These are phyloP conservation scores for Butyriboletus loyo DNA, from an alignment of 768 basidiomycete species.

Conservation along the genomic window DNA sequence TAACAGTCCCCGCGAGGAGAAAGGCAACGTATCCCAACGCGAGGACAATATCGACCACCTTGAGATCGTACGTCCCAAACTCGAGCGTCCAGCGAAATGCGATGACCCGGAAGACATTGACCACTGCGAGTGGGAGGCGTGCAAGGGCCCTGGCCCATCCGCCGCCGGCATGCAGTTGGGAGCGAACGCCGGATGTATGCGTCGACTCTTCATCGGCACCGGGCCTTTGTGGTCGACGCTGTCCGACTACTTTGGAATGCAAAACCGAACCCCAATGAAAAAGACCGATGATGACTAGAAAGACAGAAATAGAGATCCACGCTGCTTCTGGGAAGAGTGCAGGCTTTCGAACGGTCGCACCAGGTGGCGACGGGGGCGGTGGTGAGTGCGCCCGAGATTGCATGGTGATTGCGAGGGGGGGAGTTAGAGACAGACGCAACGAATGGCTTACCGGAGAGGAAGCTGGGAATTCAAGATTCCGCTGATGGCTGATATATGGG, in stretches of 20 bases:
- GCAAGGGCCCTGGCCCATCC: constrained; percentile 42
- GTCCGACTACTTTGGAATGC: constrained; percentile 17
- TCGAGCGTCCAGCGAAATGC: constrained; percentile 49
- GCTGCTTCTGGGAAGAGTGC: constrained; percentile 5
- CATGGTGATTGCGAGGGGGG: background rate
- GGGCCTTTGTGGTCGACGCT: background rate
- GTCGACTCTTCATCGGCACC: constrained; percentile 18
- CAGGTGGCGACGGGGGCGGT: background rate
- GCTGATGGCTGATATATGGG: constrained; percentile 1
- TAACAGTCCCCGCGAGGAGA: constrained; percentile 43
- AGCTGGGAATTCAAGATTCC: background rate
- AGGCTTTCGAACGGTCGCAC: too few relatives aligned
- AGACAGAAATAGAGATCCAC: constrained; percentile 16
- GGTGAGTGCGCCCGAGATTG: background rate
- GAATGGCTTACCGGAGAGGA: background rate
- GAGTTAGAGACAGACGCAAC: background rate
- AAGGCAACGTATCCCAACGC: constrained; percentile 44
- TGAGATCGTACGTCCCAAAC: constrained; percentile 40
- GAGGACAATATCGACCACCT: constrained; percentile 45
- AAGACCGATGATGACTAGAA: constrained; percentile 19
- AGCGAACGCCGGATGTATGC: background rate
- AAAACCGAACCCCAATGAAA: constrained; percentile 28
- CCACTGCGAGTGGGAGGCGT: constrained; percentile 36
- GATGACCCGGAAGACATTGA: constrained; percentile 45
- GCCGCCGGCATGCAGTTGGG: constrained; percentile 19